A percentile compares a stretch with the other conserved stretches of the same genome.
Evolutionary conservation across 306 rosid species (phyloP).

Genomic region (Hippophae tibetana): DNA sequence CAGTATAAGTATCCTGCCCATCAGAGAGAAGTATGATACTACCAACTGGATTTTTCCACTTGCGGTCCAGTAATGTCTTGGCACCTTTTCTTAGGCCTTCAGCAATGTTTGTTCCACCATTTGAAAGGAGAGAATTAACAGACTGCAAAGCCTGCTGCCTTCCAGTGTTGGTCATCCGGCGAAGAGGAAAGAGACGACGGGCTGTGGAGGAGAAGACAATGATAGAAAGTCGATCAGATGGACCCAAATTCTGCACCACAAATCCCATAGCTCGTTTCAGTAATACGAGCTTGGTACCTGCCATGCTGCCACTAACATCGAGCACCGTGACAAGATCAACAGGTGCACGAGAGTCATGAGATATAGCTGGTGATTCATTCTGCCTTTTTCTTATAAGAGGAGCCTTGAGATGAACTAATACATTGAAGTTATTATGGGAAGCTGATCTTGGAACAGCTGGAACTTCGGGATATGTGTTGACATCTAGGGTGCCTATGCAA

Average conservation of each 20-base stretch:
- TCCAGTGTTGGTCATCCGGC: constrained; percentile 68
- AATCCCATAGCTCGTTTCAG: constrained; percentile 89
- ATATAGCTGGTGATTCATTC: constrained; percentile 11
- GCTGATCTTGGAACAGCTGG: constrained; percentile 57
- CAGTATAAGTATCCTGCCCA: constrained; percentile 76
- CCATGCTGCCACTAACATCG: constrained; percentile 97
- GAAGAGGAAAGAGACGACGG: constrained; percentile 75
- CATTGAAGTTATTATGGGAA: constrained; percentile 51
- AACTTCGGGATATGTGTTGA: constrained; percentile 67
- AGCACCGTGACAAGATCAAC: constrained; percentile 89
- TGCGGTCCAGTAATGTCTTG: constrained; percentile 74
- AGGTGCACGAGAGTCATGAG: constrained; percentile 52
- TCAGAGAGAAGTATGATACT: constrained; percentile 82
- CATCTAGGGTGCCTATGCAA: constrained; percentile 35
- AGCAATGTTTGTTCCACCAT: constrained; percentile 81
- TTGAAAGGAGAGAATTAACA: constrained; percentile 53
- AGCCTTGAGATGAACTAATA: constrained; percentile 75
- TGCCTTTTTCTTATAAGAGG: constrained; percentile 40
- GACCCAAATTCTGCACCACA: constrained; percentile 79
- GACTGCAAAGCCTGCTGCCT: constrained; percentile 67
- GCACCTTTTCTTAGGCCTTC: constrained; percentile 77
- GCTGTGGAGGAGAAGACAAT: constrained; percentile 79
- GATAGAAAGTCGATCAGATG: constrained; percentile 77
- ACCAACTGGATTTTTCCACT: constrained; percentile 77
- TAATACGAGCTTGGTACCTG: constrained; percentile 81